Evolutionary conservation across 176 grass and related monocot genomes (phyloP), one percentile per base, ranked within the genome.

Genomic region (Tuctoria greenei): DNA sequence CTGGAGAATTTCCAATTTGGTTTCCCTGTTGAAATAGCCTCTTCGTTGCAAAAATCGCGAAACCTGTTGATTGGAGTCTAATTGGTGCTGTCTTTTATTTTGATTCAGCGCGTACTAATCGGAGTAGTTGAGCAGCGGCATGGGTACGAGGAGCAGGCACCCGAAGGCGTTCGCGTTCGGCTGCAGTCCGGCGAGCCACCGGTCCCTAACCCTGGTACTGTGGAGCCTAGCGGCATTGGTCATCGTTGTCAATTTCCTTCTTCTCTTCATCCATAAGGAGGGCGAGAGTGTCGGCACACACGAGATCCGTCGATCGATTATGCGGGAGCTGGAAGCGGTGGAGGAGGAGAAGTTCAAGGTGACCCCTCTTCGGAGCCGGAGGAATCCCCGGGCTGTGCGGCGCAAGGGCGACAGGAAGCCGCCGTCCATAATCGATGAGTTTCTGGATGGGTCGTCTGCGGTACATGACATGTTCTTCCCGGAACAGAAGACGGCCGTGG

Each of bases 401-500:
- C 85, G 96, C 73, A 95, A 87, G 75, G 96, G 92, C 56, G 82
- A 93, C 34, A 81, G 78, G 77, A 99, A 88, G 74, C 80, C 85
- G 0, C 69, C 92, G 25, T 76, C 96, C 17, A 76, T 99, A 57
- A 79, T 99, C 55, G 86, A 99, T 46, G 96, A 95, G 80, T 99
- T 95, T 73, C 80, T 99, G 77, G 96, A 99, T 62, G 74, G 82
- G 64, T 95, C 91, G 16, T 95, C 96, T 17, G 84, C 93, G 0
- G 86, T 99, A 43, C 96, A 99, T 61, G 83, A 78, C 10, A 78
- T 90, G 86, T 95, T 95, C 70, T 99, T 99, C 76, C 96, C 95
- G 17, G 85, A 90, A 64, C 44, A 2, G 21, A 84, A 69, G 27
- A 83, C 17, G 4, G 86, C 87, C 20, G 47, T 95, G 57, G 76